phyloP scores from a whole-genome alignment of 2,329 filamentous ascomycete species.

The Aspergillus sp. region DNA sequence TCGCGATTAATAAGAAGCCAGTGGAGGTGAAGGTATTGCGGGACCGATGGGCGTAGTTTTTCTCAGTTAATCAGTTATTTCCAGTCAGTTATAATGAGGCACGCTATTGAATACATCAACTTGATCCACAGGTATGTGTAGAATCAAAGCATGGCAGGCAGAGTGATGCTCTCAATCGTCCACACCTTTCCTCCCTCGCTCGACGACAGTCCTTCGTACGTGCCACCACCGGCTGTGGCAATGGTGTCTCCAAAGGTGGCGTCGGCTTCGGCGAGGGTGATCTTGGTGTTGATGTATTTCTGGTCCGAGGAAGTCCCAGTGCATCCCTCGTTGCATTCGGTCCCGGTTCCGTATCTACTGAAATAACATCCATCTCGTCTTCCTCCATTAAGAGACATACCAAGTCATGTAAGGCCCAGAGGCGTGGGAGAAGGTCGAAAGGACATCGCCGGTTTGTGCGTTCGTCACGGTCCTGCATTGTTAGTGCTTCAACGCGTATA shows the following conservation, averaged over 20 bases:
- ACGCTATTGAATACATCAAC: too few relatives aligned
- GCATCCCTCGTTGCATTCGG: slow-evolving; percentile 41
- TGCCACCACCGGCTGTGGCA: slow-evolving; percentile 30
- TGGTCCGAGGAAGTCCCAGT: slow-evolving; percentile 41
- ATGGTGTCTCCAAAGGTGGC: slow-evolving; percentile 26
- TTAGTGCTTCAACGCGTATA: background rate
- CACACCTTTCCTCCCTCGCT: slow-evolving; percentile 39
- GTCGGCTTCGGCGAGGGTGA: slow-evolving; percentile 1
- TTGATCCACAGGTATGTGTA: too few relatives aligned
- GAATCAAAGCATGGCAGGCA: slow-evolving; percentile 33
- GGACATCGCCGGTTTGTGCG: slow-evolving; percentile 31
- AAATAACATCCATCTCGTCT: background rate
- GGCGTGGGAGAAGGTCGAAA: slow-evolving; percentile 36
- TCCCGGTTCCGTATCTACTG: slow-evolving; percentile 40
- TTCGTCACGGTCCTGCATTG: slow-evolving; percentile 33
- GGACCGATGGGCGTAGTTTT: background rate
- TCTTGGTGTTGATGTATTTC: slow-evolving; percentile 36
- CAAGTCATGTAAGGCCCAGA: slow-evolving; percentile 41
- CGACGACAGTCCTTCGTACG: slow-evolving; percentile 34
- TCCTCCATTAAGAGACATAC: too few relatives aligned
- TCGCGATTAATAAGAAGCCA: background rate
- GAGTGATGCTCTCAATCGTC: slow-evolving; percentile 37
- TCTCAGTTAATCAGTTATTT: too few relatives aligned
- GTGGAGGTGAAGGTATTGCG: background rate
- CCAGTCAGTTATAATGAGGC: too few relatives aligned